Evolutionary conservation across 2,329 filamentous ascomycete genomes (phyloP).

Genomic region (Cladosporium phlei): DNA sequence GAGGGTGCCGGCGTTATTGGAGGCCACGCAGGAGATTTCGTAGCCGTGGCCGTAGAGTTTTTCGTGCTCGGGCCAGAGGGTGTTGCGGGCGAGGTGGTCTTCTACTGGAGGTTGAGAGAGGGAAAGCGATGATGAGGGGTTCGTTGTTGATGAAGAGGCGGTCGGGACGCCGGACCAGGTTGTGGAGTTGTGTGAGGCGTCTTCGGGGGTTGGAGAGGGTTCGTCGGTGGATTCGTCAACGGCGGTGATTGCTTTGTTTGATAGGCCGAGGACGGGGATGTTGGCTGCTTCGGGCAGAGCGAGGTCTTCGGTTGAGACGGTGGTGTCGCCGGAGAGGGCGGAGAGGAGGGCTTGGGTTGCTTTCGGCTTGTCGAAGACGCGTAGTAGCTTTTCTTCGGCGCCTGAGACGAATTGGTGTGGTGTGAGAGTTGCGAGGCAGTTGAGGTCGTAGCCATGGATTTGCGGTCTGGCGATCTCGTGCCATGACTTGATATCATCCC

Average conservation of each 20-base stretch:
- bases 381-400: slow-evolving; percentile 95
- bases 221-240: slow-evolving; percentile 30
- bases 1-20: slow-evolving; percentile 66
- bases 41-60: slow-evolving; percentile 98
- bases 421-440: slow-evolving; percentile 78
- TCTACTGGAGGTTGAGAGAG: slow-evolving; percentile 76
- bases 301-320: slow-evolving; percentile 11
- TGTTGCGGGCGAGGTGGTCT: slow-evolving; percentile 82
- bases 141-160: slow-evolving; percentile 36
- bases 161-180: slow-evolving; percentile 58
- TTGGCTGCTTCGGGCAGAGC: slow-evolving; percentile 78
- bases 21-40: slow-evolving; percentile 84
- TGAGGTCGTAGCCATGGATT: slow-evolving; percentile 96
- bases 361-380: slow-evolving; percentile 86
- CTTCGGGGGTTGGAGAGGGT: neutral
- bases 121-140: slow-evolving; percentile 59
- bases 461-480: slow-evolving; percentile 94
- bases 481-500: slow-evolving; percentile 59
- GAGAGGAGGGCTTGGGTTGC: slow-evolving; percentile 37
- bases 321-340: slow-evolving; percentile 20
- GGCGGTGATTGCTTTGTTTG: slow-evolving; percentile 80
- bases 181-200: slow-evolving; percentile 62
- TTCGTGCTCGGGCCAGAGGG: slow-evolving; percentile 91
- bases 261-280: slow-evolving; percentile 90
- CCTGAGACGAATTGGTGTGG: slow-evolving; percentile 80